phyloP scores from a whole-genome alignment of 2,329 filamentous ascomycete species.

The Calonectria montana region DNA sequence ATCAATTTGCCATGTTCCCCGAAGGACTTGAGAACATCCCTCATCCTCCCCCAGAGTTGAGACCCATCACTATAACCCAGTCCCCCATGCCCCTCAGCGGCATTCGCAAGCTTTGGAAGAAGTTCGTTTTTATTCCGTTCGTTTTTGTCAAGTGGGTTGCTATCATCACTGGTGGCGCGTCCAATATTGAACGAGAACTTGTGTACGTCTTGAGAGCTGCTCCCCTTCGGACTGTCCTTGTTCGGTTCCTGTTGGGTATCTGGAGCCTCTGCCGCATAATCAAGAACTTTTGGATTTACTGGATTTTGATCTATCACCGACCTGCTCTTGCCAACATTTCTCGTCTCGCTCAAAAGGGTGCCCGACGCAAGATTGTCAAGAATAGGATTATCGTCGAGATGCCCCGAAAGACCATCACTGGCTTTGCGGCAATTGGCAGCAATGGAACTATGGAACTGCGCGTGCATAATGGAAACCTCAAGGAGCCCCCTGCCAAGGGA shows the following conservation, averaged over 20 bases:
- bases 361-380: slow-evolving; percentile 25
- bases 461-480: slow-evolving; percentile 19
- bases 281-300: slow-evolving; percentile 31
- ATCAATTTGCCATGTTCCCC: slow-evolving; percentile 4
- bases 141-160: slow-evolving; percentile 28
- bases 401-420: slow-evolving; percentile 24
- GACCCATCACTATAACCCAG: slow-evolving; percentile 2
- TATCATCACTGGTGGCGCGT: slow-evolving; percentile 24
- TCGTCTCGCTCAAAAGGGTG: slow-evolving; percentile 27
- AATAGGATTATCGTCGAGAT: slow-evolving; percentile 23
- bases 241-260: slow-evolving; percentile 10
- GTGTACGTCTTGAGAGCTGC: slow-evolving; percentile 15
- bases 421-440: slow-evolving; percentile 14
- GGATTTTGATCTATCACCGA: slow-evolving; percentile 26
- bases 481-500: slow-evolving; percentile 14
- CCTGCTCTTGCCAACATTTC: slow-evolving; percentile 23
- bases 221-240: neutral
- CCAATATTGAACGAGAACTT: slow-evolving; percentile 29
- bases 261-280: slow-evolving; percentile 22
- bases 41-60: neutral
- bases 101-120: slow-evolving; percentile 12
- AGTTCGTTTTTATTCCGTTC: slow-evolving; percentile 5
- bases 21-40: neutral
- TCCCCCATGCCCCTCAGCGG: neutral
- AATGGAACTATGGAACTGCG: slow-evolving; percentile 23